Conservation (phyloP, 108 stramenopile genomes). For the Pseudonitzschia pungens region DNA sequence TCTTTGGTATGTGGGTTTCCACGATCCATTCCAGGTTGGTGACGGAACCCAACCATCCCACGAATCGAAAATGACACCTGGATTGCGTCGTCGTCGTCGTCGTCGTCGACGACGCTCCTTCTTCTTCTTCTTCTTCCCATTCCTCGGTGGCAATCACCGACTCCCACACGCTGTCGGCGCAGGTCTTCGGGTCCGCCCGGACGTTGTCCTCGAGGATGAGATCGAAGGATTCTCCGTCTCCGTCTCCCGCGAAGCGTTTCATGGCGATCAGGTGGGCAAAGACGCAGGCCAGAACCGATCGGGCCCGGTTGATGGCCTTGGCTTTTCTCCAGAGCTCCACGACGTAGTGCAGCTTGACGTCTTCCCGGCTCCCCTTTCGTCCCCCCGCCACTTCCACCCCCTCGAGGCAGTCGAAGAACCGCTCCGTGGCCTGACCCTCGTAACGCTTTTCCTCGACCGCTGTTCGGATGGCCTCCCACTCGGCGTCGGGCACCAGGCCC, state of each 20-base stretch:
- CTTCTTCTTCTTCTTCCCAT: conserved; percentile 14
- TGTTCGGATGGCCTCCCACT: conserved; percentile 53
- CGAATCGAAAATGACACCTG: conserved; percentile 73
- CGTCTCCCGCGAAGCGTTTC: conserved; percentile 47
- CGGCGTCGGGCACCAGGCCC: conserved; percentile 64
- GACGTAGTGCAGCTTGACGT: conserved; percentile 65
- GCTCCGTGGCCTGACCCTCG: conserved; percentile 16
- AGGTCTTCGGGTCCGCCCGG: conserved; percentile 42
- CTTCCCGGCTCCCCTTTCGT: conserved; percentile 57
- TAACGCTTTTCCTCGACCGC: conserved; percentile 21
- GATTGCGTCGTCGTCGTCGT: not conserved
- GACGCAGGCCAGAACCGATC: conserved; percentile 75
- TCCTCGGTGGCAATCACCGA: conserved; percentile 40
- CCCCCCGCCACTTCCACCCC: conserved; percentile 41
- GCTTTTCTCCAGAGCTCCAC: conserved; percentile 83
- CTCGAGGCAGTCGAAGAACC: conserved; percentile 43
- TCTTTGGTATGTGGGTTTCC: conserved; percentile 52
- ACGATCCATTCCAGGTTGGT: conserved; percentile 78
- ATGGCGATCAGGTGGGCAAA: conserved; percentile 86
- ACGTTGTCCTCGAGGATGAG: conserved; percentile 90
- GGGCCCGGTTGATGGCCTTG: conserved; percentile 74
- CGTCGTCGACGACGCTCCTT: no score
- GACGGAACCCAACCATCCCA: conserved; percentile 79
- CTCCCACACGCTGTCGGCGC: conserved; percentile 65
- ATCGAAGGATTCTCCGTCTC: conserved; percentile 48